Conservation (phyloP, 2,329 filamentous ascomycete genomes). For the Ascochyta viciae-villosae region DNA sequence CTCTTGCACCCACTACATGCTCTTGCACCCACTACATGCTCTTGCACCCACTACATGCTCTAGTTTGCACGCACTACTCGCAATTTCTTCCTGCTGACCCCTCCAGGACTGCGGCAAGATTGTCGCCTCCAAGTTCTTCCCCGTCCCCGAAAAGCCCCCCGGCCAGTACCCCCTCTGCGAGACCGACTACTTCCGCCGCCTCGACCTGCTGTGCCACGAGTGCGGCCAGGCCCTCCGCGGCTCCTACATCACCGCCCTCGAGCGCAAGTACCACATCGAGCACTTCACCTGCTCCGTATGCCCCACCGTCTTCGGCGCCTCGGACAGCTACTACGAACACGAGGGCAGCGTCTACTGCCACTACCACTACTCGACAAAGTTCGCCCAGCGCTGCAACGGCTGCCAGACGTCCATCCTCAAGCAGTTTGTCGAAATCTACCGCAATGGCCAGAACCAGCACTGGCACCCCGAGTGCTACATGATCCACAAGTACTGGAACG, state of each 20-base stretch:
- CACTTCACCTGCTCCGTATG: conserved; percentile 99
- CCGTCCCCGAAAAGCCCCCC: conserved; percentile 88
- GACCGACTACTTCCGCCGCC: conserved; percentile 91
- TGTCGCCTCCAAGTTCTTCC: conserved; percentile 98
- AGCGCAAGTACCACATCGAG: conserved; percentile 96
- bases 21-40: neutral
- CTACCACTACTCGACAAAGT: conserved; percentile 97
- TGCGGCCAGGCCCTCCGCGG: conserved; percentile 92
- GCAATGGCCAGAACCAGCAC: conserved; percentile 97
- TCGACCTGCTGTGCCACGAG: conserved; percentile 88
- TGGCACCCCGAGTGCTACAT: conserved; percentile 99
- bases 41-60: neutral
- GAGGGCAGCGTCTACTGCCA: conserved; percentile 97
- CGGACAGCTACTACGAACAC: conserved; percentile 99
- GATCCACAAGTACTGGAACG: conserved; percentile 99
- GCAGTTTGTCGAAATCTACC: conserved; percentile 98
- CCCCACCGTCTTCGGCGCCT: conserved; percentile 95
- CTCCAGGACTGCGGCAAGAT: conserved; percentile 93
- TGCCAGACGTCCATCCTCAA: conserved; percentile 97
- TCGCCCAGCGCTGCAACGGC: conserved; percentile 94
- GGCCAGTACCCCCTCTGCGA: conserved; percentile 95
- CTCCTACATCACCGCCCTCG: conserved; percentile 96
- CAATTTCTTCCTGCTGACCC: neutral
- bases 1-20: neutral
- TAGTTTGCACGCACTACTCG: neutral